Percentiles rank a stretch among this genome's conserved stretches.
These are phyloP conservation scores for Coprinellus micaceus DNA, from an alignment of 768 basidiomycete species.

Conservation along the genomic window DNA sequence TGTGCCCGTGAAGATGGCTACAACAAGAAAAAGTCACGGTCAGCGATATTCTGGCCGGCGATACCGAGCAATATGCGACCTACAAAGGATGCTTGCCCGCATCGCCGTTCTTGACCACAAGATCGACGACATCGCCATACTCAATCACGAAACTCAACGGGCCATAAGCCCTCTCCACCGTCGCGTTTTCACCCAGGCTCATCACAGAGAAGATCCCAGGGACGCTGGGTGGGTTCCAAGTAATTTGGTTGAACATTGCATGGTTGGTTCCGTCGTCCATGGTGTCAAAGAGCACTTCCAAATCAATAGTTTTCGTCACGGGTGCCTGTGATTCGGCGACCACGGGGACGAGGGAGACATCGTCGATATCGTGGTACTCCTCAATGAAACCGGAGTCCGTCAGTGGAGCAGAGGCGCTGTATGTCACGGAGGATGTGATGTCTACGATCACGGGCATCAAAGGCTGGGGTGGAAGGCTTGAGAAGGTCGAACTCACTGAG, in stretches of 20 bases:
- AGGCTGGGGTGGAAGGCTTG: not conserved
- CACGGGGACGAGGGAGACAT: conserved; percentile 67
- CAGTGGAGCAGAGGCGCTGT: conserved; percentile 49
- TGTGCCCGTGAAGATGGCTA: conserved; percentile 91
- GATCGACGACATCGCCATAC: conserved; percentile 71
- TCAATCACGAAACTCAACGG: conserved; percentile 72
- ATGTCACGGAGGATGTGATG: conserved; percentile 79
- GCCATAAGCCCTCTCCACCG: conserved; percentile 70
- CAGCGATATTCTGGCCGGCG: not conserved
- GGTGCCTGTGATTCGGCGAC: conserved; percentile 44
- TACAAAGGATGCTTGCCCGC: conserved; percentile 82
- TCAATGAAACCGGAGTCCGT: conserved; percentile 53
- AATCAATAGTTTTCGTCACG: conserved; percentile 56
- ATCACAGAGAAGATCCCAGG: conserved; percentile 76
- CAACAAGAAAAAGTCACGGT: not conserved
- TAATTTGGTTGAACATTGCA: conserved; percentile 70
- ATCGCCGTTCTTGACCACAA: conserved; percentile 72
- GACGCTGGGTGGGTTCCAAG: conserved; percentile 65
- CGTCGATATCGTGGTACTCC: conserved; percentile 60
- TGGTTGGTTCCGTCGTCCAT: conserved; percentile 83
- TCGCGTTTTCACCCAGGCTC: conserved; percentile 73
- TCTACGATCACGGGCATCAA: conserved; percentile 39
- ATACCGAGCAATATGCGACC: conserved; percentile 22
- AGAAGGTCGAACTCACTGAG: conserved; percentile 51
- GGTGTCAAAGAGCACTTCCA: conserved; percentile 78